Percentiles rank a stretch among this genome's conserved stretches.
phyloP scores from a whole-genome alignment of 768 basidiomycete species.

The Sporobolomyces pararoseus region DNA sequence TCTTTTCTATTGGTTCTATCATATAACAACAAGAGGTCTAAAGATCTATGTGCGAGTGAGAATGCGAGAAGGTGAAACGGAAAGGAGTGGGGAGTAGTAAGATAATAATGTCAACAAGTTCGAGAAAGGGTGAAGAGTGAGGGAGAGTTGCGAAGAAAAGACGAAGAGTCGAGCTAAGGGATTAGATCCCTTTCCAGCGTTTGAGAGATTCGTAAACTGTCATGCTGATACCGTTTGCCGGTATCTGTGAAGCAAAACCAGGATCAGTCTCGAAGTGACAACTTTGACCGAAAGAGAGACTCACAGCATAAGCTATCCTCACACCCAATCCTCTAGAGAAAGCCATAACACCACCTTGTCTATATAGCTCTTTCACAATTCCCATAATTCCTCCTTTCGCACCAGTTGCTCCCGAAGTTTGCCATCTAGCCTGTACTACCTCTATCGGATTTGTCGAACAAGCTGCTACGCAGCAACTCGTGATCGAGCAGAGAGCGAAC shows the following conservation, averaged over 20 bases:
- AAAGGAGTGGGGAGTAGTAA: background rate
- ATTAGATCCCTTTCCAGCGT: conserved; percentile 32
- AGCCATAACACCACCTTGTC: conserved; percentile 32
- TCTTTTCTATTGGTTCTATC: background rate
- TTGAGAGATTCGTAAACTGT: conserved; percentile 42
- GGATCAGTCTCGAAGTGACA: too few relatives aligned
- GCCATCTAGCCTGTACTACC: conserved; percentile 44
- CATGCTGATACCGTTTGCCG: conserved; percentile 43
- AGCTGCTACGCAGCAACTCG: conserved; percentile 32
- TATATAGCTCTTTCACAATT: conserved; percentile 34
- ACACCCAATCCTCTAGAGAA: conserved; percentile 41
- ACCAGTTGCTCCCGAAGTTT: conserved; percentile 41
- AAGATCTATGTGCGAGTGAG: conserved; percentile 6
- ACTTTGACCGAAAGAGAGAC: conserved; percentile 1
- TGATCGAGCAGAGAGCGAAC: conserved; percentile 42
- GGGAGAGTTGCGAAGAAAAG: too few relatives aligned
- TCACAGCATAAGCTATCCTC: conserved; percentile 40
- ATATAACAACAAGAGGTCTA: conserved; percentile 4
- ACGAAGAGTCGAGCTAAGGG: background rate
- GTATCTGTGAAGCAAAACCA: conserved; percentile 24
- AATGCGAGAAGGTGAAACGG: background rate
- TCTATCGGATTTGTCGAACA: conserved; percentile 41
- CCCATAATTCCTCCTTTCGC: conserved; percentile 23
- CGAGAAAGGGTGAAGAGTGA: too few relatives aligned
- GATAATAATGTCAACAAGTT: too few relatives aligned